Evolutionary conservation across 176 grass and related monocot genomes (phyloP), one percentile per base, ranked within the genome.

Genomic region (Canna indica): DNA sequence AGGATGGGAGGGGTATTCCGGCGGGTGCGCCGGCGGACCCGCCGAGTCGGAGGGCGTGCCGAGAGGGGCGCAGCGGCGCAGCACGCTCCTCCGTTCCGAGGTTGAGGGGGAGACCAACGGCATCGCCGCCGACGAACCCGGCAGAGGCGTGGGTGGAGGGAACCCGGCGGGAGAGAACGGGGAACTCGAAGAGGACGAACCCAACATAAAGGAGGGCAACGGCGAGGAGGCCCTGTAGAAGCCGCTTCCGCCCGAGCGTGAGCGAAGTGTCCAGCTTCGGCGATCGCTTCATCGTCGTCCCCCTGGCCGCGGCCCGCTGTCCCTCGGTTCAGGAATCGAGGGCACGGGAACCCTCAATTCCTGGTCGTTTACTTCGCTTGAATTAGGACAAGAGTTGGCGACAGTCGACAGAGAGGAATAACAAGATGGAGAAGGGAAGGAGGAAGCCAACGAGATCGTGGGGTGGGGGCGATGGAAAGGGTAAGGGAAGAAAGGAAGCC

Each of bases 281-380:
- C 63, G 63, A 39, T 38, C 63, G 33, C 63, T 34, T 38, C 63
- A 66, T 66, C 63, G 63, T 38, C 33, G 63, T 47, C 68, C 63
- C 17, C 33, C 63, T 10, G 7, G 10, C 15, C 33, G 35, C 63
- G 18, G 18, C 35, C 63, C 9, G 58, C 10, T 13, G 13, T 5
- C 35, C 31, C 30, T 14, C 20, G 61, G 17, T 17, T 38, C 63
- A 66, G 32, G 63, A 66, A 66, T 29, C 34, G 33, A 66, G 34
- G 63, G 63, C 35, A 66, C 63, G 63, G 35, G 2, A 66, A n/a
- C 63, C 34, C 63, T 29, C 34, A 25, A 41, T 20, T 38, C 63
- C 35, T 34, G 35, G 20, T 7, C 63, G 17, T 20, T 18, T 28
- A 30, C 26, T 30, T 28, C 58, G 58, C 3, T 60, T 29, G 58